phyloP scores from a whole-genome alignment of 148 eudicot genomes.

The Rhododendron williamsianum region DNA sequence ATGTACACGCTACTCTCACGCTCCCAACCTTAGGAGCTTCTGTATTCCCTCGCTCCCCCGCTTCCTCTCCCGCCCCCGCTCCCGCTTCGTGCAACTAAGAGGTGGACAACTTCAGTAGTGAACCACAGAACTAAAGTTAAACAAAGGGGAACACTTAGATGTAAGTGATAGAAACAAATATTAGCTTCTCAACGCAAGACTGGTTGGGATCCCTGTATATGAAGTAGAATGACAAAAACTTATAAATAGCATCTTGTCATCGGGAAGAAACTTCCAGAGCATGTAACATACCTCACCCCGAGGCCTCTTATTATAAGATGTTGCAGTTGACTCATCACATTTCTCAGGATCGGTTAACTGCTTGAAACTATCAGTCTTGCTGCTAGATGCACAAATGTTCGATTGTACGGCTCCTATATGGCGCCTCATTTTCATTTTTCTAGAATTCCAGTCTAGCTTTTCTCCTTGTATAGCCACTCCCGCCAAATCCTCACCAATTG shows the following conservation, averaged over 20 bases:
- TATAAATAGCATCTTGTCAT: neutral
- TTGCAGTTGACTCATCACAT: neutral
- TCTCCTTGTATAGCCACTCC: neutral
- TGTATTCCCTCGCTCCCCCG: too few species aligned
- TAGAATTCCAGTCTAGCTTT: neutral
- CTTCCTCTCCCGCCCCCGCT: too few species aligned
- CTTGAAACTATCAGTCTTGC: neutral
- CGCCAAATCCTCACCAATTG: neutral
- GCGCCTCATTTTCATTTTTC: neutral
- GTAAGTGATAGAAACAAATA: neutral
- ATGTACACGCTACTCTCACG: too few species aligned
- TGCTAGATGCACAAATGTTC: neutral
- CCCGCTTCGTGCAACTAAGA: too few species aligned
- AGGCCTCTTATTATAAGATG: slow-evolving; percentile 1
- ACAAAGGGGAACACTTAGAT: neutral
- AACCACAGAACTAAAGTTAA: neutral
- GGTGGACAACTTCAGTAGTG: neutral
- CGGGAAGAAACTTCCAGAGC: neutral
- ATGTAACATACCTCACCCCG: slow-evolving; percentile 6
- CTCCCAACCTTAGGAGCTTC: too few species aligned
- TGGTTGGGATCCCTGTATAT: neutral
- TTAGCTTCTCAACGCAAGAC: neutral
- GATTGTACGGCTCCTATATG: slow-evolving; percentile 1
- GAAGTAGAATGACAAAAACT: neutral
- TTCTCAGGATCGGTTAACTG: neutral